phyloP scores from a whole-genome alignment of 371 early-diverging fungal genomes.

The Mucor indicus region DNA sequence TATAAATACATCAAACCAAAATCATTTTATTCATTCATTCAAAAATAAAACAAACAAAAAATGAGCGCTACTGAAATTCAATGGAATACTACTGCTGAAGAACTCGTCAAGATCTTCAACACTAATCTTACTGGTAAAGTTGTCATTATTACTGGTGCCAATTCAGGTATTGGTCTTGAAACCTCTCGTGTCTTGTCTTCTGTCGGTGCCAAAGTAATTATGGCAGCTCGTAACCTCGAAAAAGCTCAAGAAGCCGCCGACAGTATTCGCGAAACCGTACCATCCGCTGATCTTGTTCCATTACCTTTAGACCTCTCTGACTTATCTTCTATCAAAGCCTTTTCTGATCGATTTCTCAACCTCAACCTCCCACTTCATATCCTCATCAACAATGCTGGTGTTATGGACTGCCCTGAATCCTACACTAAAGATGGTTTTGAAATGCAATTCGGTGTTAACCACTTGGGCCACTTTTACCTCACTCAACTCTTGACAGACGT shows the following conservation, averaged over 20 bases:
- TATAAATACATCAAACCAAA: no score
- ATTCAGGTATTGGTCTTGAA: slow-evolving; percentile 40
- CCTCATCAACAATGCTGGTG: slow-evolving; percentile 58
- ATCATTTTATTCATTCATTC: no score
- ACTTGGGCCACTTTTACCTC: slow-evolving; percentile 70
- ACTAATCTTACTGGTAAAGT: slow-evolving; percentile 55
- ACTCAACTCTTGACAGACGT: slow-evolving; percentile 56
- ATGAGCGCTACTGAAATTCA: no score
- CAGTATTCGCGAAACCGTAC: slow-evolving; percentile 42
- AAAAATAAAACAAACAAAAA: no score
- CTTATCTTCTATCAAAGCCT: slow-evolving; percentile 43
- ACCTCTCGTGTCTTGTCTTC: not conserved
- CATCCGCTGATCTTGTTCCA: slow-evolving; percentile 36
- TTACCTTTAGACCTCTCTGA: slow-evolving; percentile 56
- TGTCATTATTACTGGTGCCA: slow-evolving; percentile 71
- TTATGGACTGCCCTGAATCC: slow-evolving; percentile 59
- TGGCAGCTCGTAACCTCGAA: slow-evolving; percentile 50
- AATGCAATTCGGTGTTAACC: slow-evolving; percentile 49
- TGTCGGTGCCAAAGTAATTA: slow-evolving; percentile 9
- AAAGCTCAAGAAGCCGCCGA: slow-evolving; percentile 42
- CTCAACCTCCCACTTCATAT: slow-evolving; percentile 46
- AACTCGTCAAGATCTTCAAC: slow-evolving; percentile 1
- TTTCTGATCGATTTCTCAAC: slow-evolving; percentile 40
- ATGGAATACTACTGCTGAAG: no score
- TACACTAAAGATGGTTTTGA: slow-evolving; percentile 56